Base-by-base conservation (phyloP, 306 rosid genomes). In the Corylus heterophylla region DNA sequence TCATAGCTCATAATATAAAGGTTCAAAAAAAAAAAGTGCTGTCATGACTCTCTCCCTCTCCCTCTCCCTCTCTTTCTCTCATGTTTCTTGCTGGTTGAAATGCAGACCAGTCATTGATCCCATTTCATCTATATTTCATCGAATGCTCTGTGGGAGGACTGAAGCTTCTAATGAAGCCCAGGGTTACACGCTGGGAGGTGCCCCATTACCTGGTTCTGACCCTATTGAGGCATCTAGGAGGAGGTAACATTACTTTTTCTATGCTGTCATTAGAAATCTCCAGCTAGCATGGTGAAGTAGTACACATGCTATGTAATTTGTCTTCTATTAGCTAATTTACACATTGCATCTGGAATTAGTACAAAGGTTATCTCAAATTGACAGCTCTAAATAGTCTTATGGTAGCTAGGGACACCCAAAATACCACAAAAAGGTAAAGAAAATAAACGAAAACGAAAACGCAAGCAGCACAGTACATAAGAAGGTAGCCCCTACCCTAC, bases 181-280 rank as follows among this genome's bases (percentile, higher is more conserved):
- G 84, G 97, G 83, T 74, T 71, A 87, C 80, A 64, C 83, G 2
- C 66, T 83, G 45, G 95, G 89, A 72, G 86, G 86, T 74, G 89
- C 92, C 69, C 86, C 87, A 42, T 85, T 94, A 83, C 97, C 93
- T 47, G 98, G 98, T 75, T 94, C 97, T 74, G 97, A 92, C 74
- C 93, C 97, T 78, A 88, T 88, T n/a, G 98, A 94, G 82, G 94
- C 98, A 79, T 76, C 97, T 54, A 84, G 98, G 81, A 92, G 98
- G 82, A 89, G 97, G 98, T 92, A 87, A 76, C 54, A 50, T 73
- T 55, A 74, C 74, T 58, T 18, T 56, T 79, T 88, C 84, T 81
- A 37, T 54, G 49, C 48, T 79, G 25, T 7, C 71, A 12, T 42
- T 35, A 20, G 48, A 77, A 58, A 13, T 64, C 5, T 35, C 29